Evolutionary conservation across 2,329 filamentous ascomycete genomes (phyloP), one percentile per base, ranked within the genome.

Genomic region (Aurifilum marmelostoma): DNA sequence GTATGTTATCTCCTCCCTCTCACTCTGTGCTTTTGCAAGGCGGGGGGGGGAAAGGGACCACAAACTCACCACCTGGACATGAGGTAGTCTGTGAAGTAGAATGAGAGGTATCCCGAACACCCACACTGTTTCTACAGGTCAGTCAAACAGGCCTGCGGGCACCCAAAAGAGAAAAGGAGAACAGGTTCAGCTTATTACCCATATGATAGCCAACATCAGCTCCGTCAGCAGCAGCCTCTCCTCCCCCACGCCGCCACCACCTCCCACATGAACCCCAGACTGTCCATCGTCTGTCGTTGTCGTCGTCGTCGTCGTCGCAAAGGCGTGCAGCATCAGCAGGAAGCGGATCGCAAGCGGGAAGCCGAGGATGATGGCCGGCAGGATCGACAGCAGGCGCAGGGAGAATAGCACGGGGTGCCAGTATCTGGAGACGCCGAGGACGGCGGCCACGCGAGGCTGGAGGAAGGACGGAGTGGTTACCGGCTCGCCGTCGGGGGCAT

Each of bases 41-140:
- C 43, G 24, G 32, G 32, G 12, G 39, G 32, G 32, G 12, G 1
- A 18, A 12, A 12, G 21, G 58, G 9, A 60, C 2, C 18, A n/a
- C 4, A 27, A 24, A 80, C 84, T 59, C 76, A 92, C 91, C 92
- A 94, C 80, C 92, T 84, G 71, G 91, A 93, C 91, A 94, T 94
- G 75, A 94, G 86, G 79, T 91, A 93, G 80, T 94, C 92, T 68
- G 91, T 92, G 77, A 94, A 94, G 82, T 93, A 92, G 79, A 93
- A 94, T 64, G 91, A 91, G 70, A 94, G 85, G 78, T 93, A 93
- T 66, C 90, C 92, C 27, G 91, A 92, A 69, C 91, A 89, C 75
- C 87, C 89, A 81, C 60, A 54, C 68, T 41, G 39, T 37, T 5
- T 21, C 12, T 2, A 27, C 14, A 37, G 14, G 32, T 60, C 29